Percentiles rank a stretch among this genome's conserved stretches.
phyloP scores from a whole-genome alignment of 1,139 yeast species.

The Suhomyces wounanorum region DNA sequence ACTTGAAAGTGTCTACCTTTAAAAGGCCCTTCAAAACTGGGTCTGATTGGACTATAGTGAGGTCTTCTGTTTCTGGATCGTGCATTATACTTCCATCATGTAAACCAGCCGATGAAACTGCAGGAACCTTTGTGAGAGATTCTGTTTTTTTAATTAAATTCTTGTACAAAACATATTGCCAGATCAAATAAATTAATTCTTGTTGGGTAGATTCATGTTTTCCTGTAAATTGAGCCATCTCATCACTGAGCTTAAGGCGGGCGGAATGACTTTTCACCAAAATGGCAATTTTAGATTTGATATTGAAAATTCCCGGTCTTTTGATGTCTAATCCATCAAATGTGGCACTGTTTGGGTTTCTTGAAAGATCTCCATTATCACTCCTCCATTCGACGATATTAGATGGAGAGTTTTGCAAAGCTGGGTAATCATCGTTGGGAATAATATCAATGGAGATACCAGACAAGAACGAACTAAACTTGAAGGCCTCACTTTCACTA shows the following conservation, averaged over 20 bases:
- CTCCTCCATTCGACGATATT: slow-evolving; percentile 50
- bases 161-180: slow-evolving; percentile 85
- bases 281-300: slow-evolving; percentile 71
- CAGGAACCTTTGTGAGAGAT: slow-evolving; percentile 38
- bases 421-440: slow-evolving; percentile 45
- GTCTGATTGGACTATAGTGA: slow-evolving; percentile 64
- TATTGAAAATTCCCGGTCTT: slow-evolving; percentile 70
- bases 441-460: slow-evolving; percentile 80
- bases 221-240: slow-evolving; percentile 71
- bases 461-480: slow-evolving; percentile 80
- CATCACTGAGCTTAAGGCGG: slow-evolving; percentile 61
- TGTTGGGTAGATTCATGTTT: slow-evolving; percentile 79
- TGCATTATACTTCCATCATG: slow-evolving; percentile 15
- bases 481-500: slow-evolving; percentile 32
- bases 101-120: slow-evolving; percentile 30
- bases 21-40: slow-evolving; percentile 61
- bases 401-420: slow-evolving; percentile 32
- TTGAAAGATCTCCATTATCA: slow-evolving; percentile 15
- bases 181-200: slow-evolving; percentile 78
- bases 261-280: slow-evolving; percentile 74
- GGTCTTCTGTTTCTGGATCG: slow-evolving; percentile 34
- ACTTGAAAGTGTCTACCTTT: slow-evolving; percentile 53
- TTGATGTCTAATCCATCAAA: slow-evolving; percentile 91
- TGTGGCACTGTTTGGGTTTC: slow-evolving; percentile 16
- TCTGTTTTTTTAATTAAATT: slow-evolving; percentile 55